Evolutionary conservation across 75 land plant genomes (phyloP).

Genomic region (Selaginella moellendorffii): DNA sequence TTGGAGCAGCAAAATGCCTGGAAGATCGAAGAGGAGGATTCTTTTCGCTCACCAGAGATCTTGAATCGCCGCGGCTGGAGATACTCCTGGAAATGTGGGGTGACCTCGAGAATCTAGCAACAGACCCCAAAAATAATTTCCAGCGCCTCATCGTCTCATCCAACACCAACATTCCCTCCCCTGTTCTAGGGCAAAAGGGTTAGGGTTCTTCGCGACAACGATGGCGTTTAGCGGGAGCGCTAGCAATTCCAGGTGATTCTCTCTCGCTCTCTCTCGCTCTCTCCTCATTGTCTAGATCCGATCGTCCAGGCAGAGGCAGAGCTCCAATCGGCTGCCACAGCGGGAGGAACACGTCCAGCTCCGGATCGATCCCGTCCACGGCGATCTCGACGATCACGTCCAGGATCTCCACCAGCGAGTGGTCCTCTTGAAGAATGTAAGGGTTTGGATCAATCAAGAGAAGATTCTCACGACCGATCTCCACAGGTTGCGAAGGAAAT

Average conservation of each 20-base stretch:
- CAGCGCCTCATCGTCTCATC: no score
- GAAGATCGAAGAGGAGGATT: no score
- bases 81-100: no score
- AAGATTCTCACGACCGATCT: neutral
- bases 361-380: slow-evolving; percentile 63
- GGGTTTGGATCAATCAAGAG: slow-evolving; percentile 5
- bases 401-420: slow-evolving; percentile 48
- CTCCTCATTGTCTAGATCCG: no score
- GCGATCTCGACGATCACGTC: slow-evolving; percentile 64
- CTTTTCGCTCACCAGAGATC: no score
- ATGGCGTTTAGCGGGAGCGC: neutral
- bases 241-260: slow-evolving; percentile 1
- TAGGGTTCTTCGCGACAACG: neutral
- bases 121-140: no score
- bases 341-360: slow-evolving; percentile 52
- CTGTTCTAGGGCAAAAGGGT: neutral
- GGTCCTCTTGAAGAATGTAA: slow-evolving; percentile 40
- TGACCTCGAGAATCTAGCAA: no score
- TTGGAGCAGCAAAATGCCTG: no score
- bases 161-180: no score
- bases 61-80: no score
- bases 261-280: no score
- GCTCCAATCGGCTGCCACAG: slow-evolving; percentile 24
- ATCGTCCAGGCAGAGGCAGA: slow-evolving; percentile 42
- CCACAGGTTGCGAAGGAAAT: slow-evolving; percentile 65